phyloP scores from a whole-genome alignment of 257 asterid genomes.

The Echium plantagineum region DNA sequence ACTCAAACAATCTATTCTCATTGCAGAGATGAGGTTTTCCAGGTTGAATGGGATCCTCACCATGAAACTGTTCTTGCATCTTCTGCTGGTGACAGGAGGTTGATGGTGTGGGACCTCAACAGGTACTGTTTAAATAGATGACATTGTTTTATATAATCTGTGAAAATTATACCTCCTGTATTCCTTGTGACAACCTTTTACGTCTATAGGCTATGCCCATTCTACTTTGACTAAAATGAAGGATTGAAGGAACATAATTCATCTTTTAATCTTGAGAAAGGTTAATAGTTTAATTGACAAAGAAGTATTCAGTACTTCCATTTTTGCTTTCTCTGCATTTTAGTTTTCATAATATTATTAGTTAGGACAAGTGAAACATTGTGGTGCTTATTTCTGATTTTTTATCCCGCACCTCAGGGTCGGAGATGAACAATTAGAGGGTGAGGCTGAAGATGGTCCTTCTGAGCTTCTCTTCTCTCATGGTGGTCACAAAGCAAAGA shows the following conservation, averaged over 20 bases:
- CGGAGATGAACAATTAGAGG: slow-evolving; percentile 96
- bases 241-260: too few species aligned
- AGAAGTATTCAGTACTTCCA: not conserved
- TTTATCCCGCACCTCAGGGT: slow-evolving; percentile 34
- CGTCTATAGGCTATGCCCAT: too few species aligned
- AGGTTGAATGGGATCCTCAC: slow-evolving; percentile 98
- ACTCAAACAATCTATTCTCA: slow-evolving; percentile 6
- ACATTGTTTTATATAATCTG: not conserved
- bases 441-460: slow-evolving; percentile 98
- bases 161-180: too few species aligned
- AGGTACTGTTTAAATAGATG: slow-evolving; percentile 29
- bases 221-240: too few species aligned
- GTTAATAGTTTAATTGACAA: not conserved
- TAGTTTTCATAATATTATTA: too few species aligned
- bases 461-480: slow-evolving; percentile 93
- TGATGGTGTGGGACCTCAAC: slow-evolving; percentile 94
- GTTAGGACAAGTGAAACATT: not conserved
- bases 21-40: slow-evolving; percentile 89
- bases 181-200: too few species aligned
- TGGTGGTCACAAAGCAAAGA: slow-evolving; percentile 91
- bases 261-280: not conserved
- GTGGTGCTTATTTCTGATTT: not conserved
- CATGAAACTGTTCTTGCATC: slow-evolving; percentile 91
- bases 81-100: slow-evolving; percentile 83
- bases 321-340: not conserved